A percentile compares a stretch with the other conserved stretches of the same genome.
Conservation (phyloP, 208 protist genomes). For the Endotrypanum monterogeii region DNA sequence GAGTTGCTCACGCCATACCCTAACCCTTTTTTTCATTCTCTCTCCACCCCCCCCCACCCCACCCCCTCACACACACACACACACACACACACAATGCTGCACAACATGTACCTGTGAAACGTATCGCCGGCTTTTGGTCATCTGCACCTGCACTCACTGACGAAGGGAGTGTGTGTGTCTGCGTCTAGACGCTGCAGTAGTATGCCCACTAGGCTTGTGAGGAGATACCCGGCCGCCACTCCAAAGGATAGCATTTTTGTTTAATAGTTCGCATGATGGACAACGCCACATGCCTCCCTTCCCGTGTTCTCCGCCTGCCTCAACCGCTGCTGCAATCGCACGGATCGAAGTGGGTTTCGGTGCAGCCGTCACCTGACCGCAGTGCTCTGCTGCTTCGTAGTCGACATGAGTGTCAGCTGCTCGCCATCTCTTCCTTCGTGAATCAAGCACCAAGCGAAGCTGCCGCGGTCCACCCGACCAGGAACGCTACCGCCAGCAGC, state of each 20-base stretch:
- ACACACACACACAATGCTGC: neutral
- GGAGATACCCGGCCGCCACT: neutral
- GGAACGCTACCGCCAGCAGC: too few relatives aligned
- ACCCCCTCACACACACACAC: neutral
- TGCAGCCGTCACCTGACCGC: slow-evolving; percentile 27
- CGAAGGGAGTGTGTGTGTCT: too few relatives aligned
- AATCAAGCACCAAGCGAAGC: neutral
- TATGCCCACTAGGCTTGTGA: neutral
- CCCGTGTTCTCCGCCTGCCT: slow-evolving; percentile 17
- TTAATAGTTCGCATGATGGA: neutral
- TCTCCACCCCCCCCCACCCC: neutral
- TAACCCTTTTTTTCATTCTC: neutral
- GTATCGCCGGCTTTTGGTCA: too few relatives aligned
- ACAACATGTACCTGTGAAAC: neutral
- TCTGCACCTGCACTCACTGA: neutral
- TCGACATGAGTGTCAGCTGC: slow-evolving; percentile 26
- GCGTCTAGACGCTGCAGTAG: too few relatives aligned
- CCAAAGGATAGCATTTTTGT: neutral
- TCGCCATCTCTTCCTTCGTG: slow-evolving; percentile 11
- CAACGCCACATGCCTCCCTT: slow-evolving; percentile 19
- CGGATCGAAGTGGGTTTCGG: slow-evolving; percentile 12
- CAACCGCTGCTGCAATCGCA: slow-evolving; percentile 8
- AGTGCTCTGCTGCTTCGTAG: slow-evolving; percentile 26
- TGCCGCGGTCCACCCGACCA: neutral
- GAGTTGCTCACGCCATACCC: too few relatives aligned